These are phyloP conservation scores for Ploettnerulaceae sp. DNA, from an alignment of 2,329 filamentous ascomycete genomes.

Conservation along the genomic window DNA sequence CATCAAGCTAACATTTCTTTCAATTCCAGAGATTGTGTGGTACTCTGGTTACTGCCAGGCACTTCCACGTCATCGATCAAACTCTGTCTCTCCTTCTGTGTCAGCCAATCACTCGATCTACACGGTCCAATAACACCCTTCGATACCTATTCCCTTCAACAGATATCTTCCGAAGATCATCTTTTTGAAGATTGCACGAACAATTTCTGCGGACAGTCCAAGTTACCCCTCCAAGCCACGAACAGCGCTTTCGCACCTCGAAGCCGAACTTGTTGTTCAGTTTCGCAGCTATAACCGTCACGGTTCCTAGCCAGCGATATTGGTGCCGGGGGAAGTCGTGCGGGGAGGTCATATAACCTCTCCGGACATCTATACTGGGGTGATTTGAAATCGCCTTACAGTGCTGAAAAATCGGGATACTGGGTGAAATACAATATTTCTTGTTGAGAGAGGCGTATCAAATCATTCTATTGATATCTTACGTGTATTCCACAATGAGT, in stretches of 20 bases:
- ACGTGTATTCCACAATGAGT: constrained; percentile 37
- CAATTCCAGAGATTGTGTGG: constrained; percentile 16
- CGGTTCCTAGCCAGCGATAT: constrained; percentile 9
- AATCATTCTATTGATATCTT: constrained; percentile 6
- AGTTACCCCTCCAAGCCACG: constrained; percentile 5
- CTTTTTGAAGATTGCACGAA: constrained; percentile 7
- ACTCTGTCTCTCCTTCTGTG: constrained; percentile 22
- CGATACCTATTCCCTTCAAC: constrained; percentile 13
- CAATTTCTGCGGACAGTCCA: neutral
- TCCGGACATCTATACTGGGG: constrained; percentile 35
- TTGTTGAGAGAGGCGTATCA: constrained; percentile 12
- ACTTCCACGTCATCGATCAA: constrained; percentile 28
- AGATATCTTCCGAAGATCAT: constrained; percentile 6
- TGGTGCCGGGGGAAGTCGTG: constrained; percentile 26
- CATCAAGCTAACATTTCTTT: constrained; percentile 21
- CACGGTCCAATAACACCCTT: constrained; percentile 15
- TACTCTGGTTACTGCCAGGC: constrained; percentile 25
- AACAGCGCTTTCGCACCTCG: constrained; percentile 1
- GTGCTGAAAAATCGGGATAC: constrained; percentile 14
- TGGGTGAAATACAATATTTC: constrained; percentile 13
- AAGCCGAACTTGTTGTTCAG: constrained; percentile 3
- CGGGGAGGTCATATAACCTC: constrained; percentile 37
- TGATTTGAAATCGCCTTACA: constrained; percentile 25
- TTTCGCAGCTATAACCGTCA: constrained; percentile 5
- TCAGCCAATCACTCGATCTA: constrained; percentile 20